phyloP scores from a whole-genome alignment of 768 basidiomycete species.

The Termitomyces sp. region DNA sequence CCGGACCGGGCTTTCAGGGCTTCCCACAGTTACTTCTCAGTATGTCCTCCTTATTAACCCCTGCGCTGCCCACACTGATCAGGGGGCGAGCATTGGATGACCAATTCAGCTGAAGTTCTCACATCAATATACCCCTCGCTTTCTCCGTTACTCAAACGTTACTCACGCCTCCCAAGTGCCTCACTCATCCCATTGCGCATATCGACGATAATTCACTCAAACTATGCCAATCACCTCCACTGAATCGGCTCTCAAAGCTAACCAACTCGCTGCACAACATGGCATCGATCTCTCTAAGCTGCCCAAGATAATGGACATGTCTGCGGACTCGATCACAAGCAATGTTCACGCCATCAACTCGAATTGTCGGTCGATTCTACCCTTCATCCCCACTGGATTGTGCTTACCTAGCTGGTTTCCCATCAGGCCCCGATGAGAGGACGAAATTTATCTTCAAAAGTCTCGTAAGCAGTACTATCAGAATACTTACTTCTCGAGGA shows the following conservation, averaged over 20 bases:
- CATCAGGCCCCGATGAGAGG: constrained; percentile 31
- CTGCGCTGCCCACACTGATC: background rate
- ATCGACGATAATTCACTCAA: background rate
- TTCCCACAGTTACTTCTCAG: background rate
- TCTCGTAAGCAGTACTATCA: constrained; percentile 24
- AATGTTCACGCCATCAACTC: constrained; percentile 19
- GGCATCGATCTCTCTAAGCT: constrained; percentile 35
- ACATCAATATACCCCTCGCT: background rate
- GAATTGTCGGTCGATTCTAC: background rate
- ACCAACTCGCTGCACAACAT: constrained; percentile 24
- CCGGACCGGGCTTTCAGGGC: background rate
- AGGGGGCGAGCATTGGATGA: background rate
- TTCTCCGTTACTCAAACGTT: background rate
- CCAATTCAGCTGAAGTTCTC: background rate
- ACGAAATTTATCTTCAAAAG: constrained; percentile 37
- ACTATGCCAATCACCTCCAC: background rate
- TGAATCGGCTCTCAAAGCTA: constrained; percentile 22
- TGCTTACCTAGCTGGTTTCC: background rate
- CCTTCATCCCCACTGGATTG: background rate
- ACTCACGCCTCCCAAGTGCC: background rate
- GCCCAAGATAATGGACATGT: constrained; percentile 34
- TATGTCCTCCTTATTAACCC: too few species aligned
- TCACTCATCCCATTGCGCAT: background rate
- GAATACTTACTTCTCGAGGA: background rate
- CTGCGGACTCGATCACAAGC: constrained; percentile 33